Evolutionary conservation across 1,139 yeast genomes (phyloP).

Genomic region (Tardiomyces depauwii): DNA sequence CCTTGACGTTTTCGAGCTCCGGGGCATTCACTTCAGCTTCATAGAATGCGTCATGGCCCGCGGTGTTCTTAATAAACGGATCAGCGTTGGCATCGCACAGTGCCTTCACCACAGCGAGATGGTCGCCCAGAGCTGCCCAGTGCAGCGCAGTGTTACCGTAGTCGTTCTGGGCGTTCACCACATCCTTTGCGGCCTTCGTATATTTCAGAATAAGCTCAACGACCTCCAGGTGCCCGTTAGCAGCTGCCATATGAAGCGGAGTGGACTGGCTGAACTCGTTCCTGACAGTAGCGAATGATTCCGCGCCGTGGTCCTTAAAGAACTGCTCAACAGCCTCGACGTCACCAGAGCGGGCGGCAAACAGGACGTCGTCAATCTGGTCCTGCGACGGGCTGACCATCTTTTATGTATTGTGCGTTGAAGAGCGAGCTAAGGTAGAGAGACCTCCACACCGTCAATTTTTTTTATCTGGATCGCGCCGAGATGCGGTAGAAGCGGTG

Average conservation of each 20-base stretch:
- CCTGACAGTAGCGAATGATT: slow-evolving; percentile 34
- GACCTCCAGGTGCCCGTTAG: slow-evolving; percentile 77
- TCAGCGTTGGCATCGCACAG: slow-evolving; percentile 75
- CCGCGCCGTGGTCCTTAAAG: slow-evolving; percentile 30
- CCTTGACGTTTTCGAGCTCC: not conserved
- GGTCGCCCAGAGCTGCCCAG: slow-evolving; percentile 92
- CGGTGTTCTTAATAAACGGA: slow-evolving; percentile 62
- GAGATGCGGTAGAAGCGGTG: no score
- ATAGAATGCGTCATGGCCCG: slow-evolving; percentile 73
- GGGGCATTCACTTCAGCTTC: slow-evolving; percentile 68
- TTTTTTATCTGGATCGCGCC: not conserved
- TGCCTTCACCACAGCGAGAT: slow-evolving; percentile 54
- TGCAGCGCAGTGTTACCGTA: slow-evolving; percentile 90
- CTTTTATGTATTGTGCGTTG: not conserved
- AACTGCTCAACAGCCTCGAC: slow-evolving; percentile 58
- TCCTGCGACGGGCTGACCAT: not conserved
- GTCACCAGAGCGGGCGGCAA: slow-evolving; percentile 83
- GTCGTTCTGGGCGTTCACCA: slow-evolving; percentile 52
- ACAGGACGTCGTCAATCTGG: slow-evolving; percentile 33
- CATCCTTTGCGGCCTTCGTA: slow-evolving; percentile 29
- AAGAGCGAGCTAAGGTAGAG: not conserved
- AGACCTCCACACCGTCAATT: not conserved
- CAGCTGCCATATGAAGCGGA: slow-evolving; percentile 89
- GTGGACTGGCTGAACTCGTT: slow-evolving; percentile 61
- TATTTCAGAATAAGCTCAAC: slow-evolving; percentile 48